Conservation (phyloP, 257 asterid genomes). For the Oldenlandia corymbosa region DNA sequence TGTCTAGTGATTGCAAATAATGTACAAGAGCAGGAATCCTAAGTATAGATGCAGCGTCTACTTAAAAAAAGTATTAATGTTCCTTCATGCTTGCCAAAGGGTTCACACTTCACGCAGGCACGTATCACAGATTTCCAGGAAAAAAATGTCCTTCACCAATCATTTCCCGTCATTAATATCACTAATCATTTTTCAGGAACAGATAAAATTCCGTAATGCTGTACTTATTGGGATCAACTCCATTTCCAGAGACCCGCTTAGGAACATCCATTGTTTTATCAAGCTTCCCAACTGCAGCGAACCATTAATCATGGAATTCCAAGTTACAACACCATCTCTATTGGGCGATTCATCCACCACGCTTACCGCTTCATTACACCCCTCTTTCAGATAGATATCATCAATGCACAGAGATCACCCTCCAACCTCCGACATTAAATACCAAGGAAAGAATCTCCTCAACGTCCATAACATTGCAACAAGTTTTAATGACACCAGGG, state of each 20-base stretch:
- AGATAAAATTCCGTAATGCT: slow-evolving; percentile 65
- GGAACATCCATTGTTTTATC: slow-evolving; percentile 41
- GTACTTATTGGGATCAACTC: slow-evolving; percentile 28
- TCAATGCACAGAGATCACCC: slow-evolving; percentile 56
- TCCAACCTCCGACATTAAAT: slow-evolving; percentile 50
- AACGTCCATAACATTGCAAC: slow-evolving; percentile 36
- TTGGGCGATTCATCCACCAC: slow-evolving; percentile 65
- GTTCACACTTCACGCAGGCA: slow-evolving; percentile 66
- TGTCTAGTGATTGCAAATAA: too few relatives aligned
- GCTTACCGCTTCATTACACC: slow-evolving; percentile 43
- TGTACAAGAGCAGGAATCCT: too few relatives aligned
- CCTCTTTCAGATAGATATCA: slow-evolving; percentile 49
- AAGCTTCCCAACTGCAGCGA: slow-evolving; percentile 46
- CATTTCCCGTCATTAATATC: slow-evolving; percentile 45
- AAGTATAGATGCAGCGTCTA: too few relatives aligned
- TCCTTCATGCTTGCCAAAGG: slow-evolving; percentile 65
- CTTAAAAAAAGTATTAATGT: slow-evolving; percentile 39
- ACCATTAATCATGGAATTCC: slow-evolving; percentile 85
- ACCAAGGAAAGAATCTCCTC: slow-evolving; percentile 47
- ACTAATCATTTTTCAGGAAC: slow-evolving; percentile 51
- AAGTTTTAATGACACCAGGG: slow-evolving; percentile 76
- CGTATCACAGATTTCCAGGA: slow-evolving; percentile 84
- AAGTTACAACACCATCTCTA: slow-evolving; percentile 56
- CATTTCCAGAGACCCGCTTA: slow-evolving; percentile 49
- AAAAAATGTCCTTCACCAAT: slow-evolving; percentile 35